phyloP scores from a whole-genome alignment of 768 basidiomycete genomes.

The Boletus eberwhitei region DNA sequence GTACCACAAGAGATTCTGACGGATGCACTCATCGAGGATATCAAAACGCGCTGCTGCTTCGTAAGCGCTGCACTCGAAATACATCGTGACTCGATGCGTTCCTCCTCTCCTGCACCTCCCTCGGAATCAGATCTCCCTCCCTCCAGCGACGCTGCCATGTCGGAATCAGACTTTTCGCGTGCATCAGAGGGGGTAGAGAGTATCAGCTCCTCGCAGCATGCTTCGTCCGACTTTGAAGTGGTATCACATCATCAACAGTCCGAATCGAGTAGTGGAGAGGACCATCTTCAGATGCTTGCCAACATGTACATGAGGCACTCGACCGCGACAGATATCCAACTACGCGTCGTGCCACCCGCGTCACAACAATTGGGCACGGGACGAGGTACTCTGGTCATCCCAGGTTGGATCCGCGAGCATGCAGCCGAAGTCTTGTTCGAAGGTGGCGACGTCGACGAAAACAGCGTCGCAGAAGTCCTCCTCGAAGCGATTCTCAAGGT shows the following conservation, averaged over 20 bases:
- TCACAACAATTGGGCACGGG: constrained; percentile 71
- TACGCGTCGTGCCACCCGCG: constrained; percentile 65
- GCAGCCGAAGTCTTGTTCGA: constrained; percentile 90
- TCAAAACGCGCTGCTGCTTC: constrained; percentile 88
- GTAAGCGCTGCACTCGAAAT: constrained; percentile 63
- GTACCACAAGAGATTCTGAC: constrained; percentile 81
- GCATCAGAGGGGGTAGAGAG: constrained; percentile 48
- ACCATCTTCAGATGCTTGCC: constrained; percentile 56
- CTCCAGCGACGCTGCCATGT: constrained; percentile 55
- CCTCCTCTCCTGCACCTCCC: constrained; percentile 28
- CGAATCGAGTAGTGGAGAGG: constrained; percentile 19
- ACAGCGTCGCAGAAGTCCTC: constrained; percentile 77
- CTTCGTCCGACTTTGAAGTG: constrained; percentile 53
- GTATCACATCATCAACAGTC: constrained; percentile 43
- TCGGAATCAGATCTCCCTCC: constrained; percentile 42
- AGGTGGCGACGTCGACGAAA: constrained; percentile 84
- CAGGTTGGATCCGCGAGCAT: constrained; percentile 94
- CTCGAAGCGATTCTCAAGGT: constrained; percentile 78
- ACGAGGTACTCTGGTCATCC: constrained; percentile 75
- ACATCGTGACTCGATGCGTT: constrained; percentile 31
- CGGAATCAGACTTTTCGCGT: constrained; percentile 66
- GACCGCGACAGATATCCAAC: constrained; percentile 68
- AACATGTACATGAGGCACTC: constrained; percentile 74
- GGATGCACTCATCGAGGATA: constrained; percentile 79
- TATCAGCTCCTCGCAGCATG: constrained; percentile 44